phyloP scores from a whole-genome alignment of 352 stramenopile species.

The Globisporangium uncinulatum region DNA sequence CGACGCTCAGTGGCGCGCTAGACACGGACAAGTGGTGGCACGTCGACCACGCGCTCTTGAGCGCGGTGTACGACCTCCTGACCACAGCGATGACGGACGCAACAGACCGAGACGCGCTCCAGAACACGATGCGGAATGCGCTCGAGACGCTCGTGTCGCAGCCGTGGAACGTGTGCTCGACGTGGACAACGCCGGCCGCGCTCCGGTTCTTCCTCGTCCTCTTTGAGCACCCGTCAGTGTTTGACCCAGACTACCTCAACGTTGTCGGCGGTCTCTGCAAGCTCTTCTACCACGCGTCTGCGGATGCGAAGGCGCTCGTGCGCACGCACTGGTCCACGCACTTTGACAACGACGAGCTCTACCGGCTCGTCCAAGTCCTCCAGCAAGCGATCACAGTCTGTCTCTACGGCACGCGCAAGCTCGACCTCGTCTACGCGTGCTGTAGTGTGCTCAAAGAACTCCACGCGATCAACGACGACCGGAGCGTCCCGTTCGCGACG shows the following conservation, averaged over 20 bases:
- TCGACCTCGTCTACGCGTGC: slow-evolving; percentile 71
- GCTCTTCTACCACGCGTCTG: slow-evolving; percentile 56
- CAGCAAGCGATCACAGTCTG: slow-evolving; percentile 75
- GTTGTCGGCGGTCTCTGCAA: slow-evolving; percentile 63
- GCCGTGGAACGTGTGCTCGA: slow-evolving; percentile 73
- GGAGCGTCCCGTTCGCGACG: slow-evolving; percentile 37
- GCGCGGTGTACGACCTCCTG: slow-evolving; percentile 40
- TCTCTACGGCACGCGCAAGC: slow-evolving; percentile 62
- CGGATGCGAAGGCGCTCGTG: slow-evolving; percentile 44
- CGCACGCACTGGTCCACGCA: slow-evolving; percentile 45
- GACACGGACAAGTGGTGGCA: slow-evolving; percentile 39
- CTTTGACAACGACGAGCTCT: slow-evolving; percentile 52
- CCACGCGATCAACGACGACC: slow-evolving; percentile 50
- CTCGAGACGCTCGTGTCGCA: slow-evolving; percentile 62
- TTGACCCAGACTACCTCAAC: slow-evolving; percentile 73
- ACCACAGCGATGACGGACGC: slow-evolving; percentile 24
- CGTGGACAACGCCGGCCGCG: slow-evolving; percentile 34
- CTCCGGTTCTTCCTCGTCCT: slow-evolving; percentile 68
- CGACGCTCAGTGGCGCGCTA: slow-evolving; percentile 1
- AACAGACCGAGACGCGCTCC: slow-evolving; percentile 37
- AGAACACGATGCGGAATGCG: slow-evolving; percentile 72
- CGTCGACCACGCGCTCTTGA: slow-evolving; percentile 37
- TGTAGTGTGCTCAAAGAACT: slow-evolving; percentile 63
- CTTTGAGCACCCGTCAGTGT: slow-evolving; percentile 69
- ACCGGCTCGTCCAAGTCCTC: slow-evolving; percentile 61